Evolutionary conservation across 2,329 filamentous ascomycete species (phyloP), one percentile per base, ranked within the genome.

Genomic region (Aspergillus nomiae): DNA sequence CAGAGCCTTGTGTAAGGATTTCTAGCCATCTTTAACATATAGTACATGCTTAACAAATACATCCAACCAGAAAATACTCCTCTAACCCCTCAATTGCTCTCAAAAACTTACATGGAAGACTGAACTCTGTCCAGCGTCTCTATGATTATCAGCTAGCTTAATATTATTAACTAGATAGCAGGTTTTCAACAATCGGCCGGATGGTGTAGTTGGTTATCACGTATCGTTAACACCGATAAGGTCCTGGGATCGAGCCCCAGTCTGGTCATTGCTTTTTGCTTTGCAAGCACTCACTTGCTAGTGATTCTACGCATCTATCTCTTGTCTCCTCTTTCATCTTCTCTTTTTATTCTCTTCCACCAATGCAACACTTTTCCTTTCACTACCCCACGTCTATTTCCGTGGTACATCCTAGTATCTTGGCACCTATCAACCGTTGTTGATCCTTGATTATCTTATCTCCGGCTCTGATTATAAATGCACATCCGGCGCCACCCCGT

Each of bases 141-240:
- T 41, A 2, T 41, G 4, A n/a, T 6, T 41, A 3, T 9, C 0
- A 3, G 3, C 1, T 3, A 24, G 43, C 12, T 12, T 46, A 0
- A 21, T 21, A 14, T 26, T 16, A 0, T 8, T 14, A 14, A 28
- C 3, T 8, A 4, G 8, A 1, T 11, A 7, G 0, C 2, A 14
- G 7, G 0, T 12, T 21, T 34, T 7, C 28, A 32, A 11, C 38
- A 65, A 55, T 63, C 66, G 69, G 71, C 70, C 65, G 72, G 71
- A 71, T 73, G 68, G 70, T 71, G 71, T 73, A 73, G 70, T 72
- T 71, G 71, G 70, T 55, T 74, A 46, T 36, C 16, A 28, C 24
- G 21, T 41, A 56, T 60, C n/a, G 28, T 41, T 48, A 36, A 50
- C n/a, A 30, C 30, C 19, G 30, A 58, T 57, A 19, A 55, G 51